Evolutionary conservation across 768 basidiomycete genomes (phyloP).

Genomic region (Hericium coralloides): DNA sequence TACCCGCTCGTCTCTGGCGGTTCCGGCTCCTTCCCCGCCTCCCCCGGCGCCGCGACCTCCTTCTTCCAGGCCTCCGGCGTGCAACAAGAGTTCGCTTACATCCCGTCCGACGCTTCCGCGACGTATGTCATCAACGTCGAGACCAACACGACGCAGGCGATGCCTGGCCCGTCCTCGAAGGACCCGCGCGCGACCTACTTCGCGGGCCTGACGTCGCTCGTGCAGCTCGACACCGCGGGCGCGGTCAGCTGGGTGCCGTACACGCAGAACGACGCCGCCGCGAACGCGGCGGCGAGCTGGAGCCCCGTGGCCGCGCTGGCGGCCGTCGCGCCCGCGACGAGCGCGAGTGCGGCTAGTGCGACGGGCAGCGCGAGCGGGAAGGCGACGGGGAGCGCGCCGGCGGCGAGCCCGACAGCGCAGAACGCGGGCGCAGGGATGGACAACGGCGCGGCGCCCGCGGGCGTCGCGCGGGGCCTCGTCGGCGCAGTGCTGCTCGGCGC

Average conservation of each 20-base stretch:
- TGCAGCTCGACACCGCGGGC: slow-evolving; percentile 60
- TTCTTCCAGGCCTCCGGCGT: slow-evolving; percentile 54
- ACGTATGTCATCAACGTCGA: slow-evolving; percentile 72
- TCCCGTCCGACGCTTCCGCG: slow-evolving; percentile 63
- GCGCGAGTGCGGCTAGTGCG: slow-evolving; percentile 2
- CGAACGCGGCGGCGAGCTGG: slow-evolving; percentile 44
- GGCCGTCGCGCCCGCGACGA: slow-evolving; percentile 30
- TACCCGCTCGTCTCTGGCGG: slow-evolving; percentile 30
- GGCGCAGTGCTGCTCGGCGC: neutral
- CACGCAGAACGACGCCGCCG: slow-evolving; percentile 31
- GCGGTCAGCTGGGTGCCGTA: slow-evolving; percentile 54
- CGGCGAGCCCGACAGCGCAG: neutral
- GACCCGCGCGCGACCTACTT: slow-evolving; percentile 56
- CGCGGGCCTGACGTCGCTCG: slow-evolving; percentile 48
- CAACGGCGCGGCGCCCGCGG: neutral
- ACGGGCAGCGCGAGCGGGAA: neutral
- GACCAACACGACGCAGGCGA: slow-evolving; percentile 55
- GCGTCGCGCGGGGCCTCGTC: neutral
- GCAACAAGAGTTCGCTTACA: slow-evolving; percentile 68
- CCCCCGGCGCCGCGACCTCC: slow-evolving; percentile 59
- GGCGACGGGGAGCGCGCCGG: neutral
- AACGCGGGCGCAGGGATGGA: neutral
- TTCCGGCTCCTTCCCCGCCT: slow-evolving; percentile 47
- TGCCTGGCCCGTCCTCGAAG: slow-evolving; percentile 52
- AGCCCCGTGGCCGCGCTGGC: slow-evolving; percentile 35